Evolutionary conservation across 805 yeast genomes (phyloP).

Genomic region (Sugiyamaella boreocaroliniensis): DNA sequence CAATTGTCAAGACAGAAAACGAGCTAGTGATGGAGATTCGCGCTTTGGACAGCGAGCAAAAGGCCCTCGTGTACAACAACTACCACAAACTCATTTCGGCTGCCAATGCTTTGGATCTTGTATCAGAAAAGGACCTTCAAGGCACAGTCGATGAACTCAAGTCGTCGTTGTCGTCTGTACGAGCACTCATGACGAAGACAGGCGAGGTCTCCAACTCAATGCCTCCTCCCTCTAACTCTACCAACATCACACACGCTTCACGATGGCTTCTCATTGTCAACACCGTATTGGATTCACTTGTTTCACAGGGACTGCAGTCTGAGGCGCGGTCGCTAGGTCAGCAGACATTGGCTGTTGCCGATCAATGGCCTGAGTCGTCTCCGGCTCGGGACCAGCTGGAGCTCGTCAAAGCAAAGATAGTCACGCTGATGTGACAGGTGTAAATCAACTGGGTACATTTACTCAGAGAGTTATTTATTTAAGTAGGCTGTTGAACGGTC

Average conservation of each 20-base stretch:
- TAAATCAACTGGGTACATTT: too few species aligned
- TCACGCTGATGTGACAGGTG: neutral
- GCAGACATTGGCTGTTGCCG: conserved; percentile 2
- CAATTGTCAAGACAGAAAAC: conserved; percentile 23
- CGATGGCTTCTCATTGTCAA: neutral
- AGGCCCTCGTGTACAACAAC: conserved; percentile 35
- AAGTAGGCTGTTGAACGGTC: neutral
- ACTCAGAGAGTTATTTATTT: neutral
- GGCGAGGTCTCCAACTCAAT: conserved; percentile 3
- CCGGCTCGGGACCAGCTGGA: neutral
- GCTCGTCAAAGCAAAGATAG: neutral
- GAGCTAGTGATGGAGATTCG: conserved; percentile 25
- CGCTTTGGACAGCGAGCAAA: conserved; percentile 32
- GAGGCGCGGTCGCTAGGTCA: conserved; percentile 7
- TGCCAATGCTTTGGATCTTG: conserved; percentile 26
- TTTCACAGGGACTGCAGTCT: neutral
- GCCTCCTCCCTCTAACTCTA: neutral
- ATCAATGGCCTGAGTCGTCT: neutral
- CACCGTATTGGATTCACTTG: conserved; percentile 1
- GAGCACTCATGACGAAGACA: neutral
- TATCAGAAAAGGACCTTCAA: conserved; percentile 4
- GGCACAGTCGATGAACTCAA: neutral
- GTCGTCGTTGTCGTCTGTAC: conserved; percentile 2
- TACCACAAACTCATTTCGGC: conserved; percentile 33
- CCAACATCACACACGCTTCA: conserved; percentile 3